Evolutionary conservation across 805 yeast species (phyloP), one percentile per base, ranked within the genome.

Genomic region (Spencermartinsiella europaea): DNA sequence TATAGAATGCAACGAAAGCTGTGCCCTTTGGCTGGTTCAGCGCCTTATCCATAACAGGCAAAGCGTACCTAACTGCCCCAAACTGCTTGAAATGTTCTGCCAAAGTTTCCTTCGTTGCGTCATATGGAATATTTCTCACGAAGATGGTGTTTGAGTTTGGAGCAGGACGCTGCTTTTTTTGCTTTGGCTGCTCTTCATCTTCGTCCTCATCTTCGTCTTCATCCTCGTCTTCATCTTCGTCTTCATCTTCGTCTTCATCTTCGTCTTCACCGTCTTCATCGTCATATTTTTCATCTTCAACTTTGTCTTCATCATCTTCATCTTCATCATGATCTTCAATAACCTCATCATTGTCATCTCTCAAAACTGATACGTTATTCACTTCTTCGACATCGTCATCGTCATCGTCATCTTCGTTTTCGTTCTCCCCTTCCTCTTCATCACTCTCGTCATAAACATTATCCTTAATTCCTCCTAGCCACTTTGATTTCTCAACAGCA

Each of bases 101-200:
- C 34, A 93, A 72, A 1, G 82, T 66, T 46, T 90, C 97, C 40
- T 76, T 76, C 31, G 95, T 88, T 3, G 96, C 95, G 65, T 88
- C 96, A 61, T 91, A 93, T 1, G 99, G 98, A 31, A 93, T 79
- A 60, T 93, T 93, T 61, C 99, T 80, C 8, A 93, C 86, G 62
- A 93, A 93, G 20, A 93, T 66, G 3, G 95, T 82, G 53, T 57
- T 60, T 34, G 60, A 54, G 40, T 66, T 66, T 10, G 58, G 51
- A 21, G 65, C 63, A 3, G 63, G 62, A 48, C 63, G n/a, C 48
- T 60, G 28, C 51, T 64, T 44, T 44, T 63, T 46, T 53, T 63
- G 17, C 50, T 57, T 33, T 45, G 49, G 36, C 21, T 59, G 46
- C 22, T 59, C 56, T 33, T 57, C 65, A 17, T 55, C 64, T 4